A percentile compares a stretch with the other conserved stretches of the same genome.
Conservation (phyloP, 176 grass and related monocot genomes). For the Oryza nivara region DNA sequence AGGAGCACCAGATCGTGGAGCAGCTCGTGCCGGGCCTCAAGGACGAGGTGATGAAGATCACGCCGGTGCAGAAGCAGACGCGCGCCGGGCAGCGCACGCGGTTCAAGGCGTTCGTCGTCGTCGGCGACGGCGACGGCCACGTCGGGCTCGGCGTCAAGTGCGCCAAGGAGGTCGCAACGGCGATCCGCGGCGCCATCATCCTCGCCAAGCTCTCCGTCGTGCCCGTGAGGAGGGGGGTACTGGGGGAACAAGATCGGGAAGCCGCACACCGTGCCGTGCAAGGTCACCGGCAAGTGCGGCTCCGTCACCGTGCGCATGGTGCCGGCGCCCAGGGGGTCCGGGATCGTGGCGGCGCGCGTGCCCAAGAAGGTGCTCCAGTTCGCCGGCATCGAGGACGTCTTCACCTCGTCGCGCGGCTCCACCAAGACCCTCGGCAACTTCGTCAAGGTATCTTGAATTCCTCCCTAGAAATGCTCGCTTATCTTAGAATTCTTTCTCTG, state of each 20-base stretch:
- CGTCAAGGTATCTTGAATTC: slow-evolving; percentile 60
- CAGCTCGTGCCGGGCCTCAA: slow-evolving; percentile 57
- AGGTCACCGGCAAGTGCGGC: slow-evolving; percentile 87
- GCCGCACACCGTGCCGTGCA: slow-evolving; percentile 89
- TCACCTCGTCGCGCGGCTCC: slow-evolving; percentile 82
- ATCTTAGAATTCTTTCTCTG: background rate
- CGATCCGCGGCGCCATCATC: slow-evolving; percentile 88
- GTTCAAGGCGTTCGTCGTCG: slow-evolving; percentile 93
- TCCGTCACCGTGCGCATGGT: slow-evolving; percentile 91
- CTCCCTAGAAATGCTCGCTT: too few relatives aligned
- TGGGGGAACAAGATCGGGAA: slow-evolving; percentile 90
- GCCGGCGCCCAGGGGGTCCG: slow-evolving; percentile 76
- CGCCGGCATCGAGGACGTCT: slow-evolving; percentile 87
- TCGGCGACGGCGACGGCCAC: slow-evolving; percentile 79
- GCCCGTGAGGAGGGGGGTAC: slow-evolving; percentile 77
- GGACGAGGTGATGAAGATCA: slow-evolving; percentile 99
- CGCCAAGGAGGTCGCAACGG: slow-evolving; percentile 90
- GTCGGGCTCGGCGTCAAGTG: slow-evolving; percentile 92
- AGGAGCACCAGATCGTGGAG: slow-evolving; percentile 92
- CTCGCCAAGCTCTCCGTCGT: slow-evolving; percentile 84
- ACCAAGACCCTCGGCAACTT: slow-evolving; percentile 97
- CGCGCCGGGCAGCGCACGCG: slow-evolving; percentile 88
- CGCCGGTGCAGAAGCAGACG: slow-evolving; percentile 86
- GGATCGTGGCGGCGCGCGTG: slow-evolving; percentile 77
- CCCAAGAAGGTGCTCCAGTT: slow-evolving; percentile 96